phyloP scores from a whole-genome alignment of 352 stramenopile species.

The Pythium rhizo-oryzae region DNA sequence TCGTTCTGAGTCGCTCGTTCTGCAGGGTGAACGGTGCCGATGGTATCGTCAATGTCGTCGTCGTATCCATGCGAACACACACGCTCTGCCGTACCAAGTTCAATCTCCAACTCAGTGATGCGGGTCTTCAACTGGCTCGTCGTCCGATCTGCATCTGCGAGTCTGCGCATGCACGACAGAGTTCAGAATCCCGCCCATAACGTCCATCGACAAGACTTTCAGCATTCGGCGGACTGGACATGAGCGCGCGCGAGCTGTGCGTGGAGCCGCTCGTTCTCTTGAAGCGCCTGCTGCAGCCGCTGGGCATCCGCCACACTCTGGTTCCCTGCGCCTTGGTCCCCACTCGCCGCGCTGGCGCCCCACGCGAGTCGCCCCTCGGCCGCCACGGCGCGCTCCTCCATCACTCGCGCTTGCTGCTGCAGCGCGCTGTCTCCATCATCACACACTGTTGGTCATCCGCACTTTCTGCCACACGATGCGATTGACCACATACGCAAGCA shows the following conservation, averaged over 20 bases:
- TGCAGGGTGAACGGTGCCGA: background rate
- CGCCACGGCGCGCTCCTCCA: slow-evolving; percentile 8
- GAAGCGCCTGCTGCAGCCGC: slow-evolving; percentile 21
- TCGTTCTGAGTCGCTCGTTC: slow-evolving; percentile 7
- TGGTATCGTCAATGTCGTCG: too few species aligned
- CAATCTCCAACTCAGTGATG: slow-evolving; percentile 23
- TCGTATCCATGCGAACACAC: too few species aligned
- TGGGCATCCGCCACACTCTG: background rate
- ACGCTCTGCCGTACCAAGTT: slow-evolving; percentile 16
- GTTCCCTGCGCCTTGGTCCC: too few species aligned
- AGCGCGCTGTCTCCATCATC: slow-evolving; percentile 13
- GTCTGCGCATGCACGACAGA: background rate
- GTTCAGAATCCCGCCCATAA: background rate
- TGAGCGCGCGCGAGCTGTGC: slow-evolving; percentile 18
- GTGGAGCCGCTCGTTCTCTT: slow-evolving; percentile 37
- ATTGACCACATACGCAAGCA: slow-evolving; percentile 36
- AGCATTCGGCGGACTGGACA: slow-evolving; percentile 25
- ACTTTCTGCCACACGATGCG: too few species aligned
- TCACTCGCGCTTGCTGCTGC: slow-evolving; percentile 23
- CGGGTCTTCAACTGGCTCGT: slow-evolving; percentile 10
- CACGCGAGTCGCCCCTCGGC: slow-evolving; percentile 14
- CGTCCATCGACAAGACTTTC: too few species aligned
- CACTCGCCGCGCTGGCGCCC: background rate
- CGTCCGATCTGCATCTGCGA: slow-evolving; percentile 5
- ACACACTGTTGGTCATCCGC: too few species aligned